Evolutionary conservation across 2,329 filamentous ascomycete genomes (phyloP).

Genomic region (Neocucurbitaria cava): DNA sequence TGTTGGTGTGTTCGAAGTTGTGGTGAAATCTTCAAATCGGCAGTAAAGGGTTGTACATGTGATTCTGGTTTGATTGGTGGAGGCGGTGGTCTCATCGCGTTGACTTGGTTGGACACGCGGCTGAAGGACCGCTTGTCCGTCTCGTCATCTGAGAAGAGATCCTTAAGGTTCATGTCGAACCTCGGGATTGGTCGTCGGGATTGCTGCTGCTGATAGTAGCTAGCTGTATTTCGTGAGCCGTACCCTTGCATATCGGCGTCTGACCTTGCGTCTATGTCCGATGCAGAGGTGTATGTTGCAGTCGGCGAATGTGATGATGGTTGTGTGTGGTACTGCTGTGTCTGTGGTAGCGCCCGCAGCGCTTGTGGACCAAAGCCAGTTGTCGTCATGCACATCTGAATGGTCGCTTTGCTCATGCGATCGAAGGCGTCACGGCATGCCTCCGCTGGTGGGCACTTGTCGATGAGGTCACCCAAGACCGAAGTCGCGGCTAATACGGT

Average conservation of each 20-base stretch:
- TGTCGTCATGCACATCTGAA: slow-evolving; percentile 90
- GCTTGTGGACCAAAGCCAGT: slow-evolving; percentile 73
- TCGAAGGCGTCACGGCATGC: slow-evolving; percentile 95
- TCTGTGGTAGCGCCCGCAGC: slow-evolving; percentile 30
- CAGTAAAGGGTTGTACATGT: slow-evolving; percentile 30
- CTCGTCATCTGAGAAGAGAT: slow-evolving; percentile 49
- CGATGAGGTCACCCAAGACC: slow-evolving; percentile 87
- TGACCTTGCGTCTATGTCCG: slow-evolving; percentile 42
- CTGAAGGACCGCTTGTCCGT: slow-evolving; percentile 49
- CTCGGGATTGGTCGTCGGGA: slow-evolving; percentile 56
- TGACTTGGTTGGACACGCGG: slow-evolving; percentile 46
- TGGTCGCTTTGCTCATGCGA: slow-evolving; percentile 91
- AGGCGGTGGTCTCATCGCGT: slow-evolving; percentile 41
- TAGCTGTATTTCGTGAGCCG: slow-evolving; percentile 16
- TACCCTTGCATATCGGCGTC: slow-evolving; percentile 44
- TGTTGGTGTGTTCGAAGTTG: slow-evolving; percentile 37
- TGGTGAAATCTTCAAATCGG: slow-evolving; percentile 44
- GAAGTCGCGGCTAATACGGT: slow-evolving; percentile 93
- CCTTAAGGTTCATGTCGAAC: slow-evolving; percentile 60
- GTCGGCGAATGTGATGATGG: slow-evolving; percentile 31
- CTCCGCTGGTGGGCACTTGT: slow-evolving; percentile 94
- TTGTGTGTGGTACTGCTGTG: slow-evolving; percentile 23
- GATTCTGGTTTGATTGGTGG: slow-evolving; percentile 35
- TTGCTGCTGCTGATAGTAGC: slow-evolving; percentile 31
- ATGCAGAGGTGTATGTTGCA: slow-evolving; percentile 34